Conservation (phyloP, 2,329 filamentous ascomycete species). For the Boeremia exigua region DNA sequence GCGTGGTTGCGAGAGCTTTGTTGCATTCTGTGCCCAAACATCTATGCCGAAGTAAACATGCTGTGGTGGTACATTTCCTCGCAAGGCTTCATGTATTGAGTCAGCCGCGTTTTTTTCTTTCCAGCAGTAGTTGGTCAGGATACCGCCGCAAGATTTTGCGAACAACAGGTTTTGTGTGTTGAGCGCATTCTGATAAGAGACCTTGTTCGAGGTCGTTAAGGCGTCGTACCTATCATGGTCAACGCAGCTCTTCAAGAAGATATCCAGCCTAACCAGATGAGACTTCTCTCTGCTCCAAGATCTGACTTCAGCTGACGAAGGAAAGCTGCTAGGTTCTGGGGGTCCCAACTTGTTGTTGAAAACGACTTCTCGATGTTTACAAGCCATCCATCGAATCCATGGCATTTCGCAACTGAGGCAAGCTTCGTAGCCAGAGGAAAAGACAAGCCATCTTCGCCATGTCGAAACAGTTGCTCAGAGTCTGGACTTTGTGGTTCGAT, state of each 20-base stretch:
- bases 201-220: constrained; percentile 50
- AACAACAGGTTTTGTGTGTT: constrained; percentile 49
- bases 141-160: constrained; percentile 44
- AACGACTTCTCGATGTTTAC: constrained; percentile 56
- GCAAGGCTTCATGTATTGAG: constrained; percentile 33
- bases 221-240: constrained; percentile 52
- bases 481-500: constrained; percentile 50
- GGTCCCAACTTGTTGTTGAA: constrained; percentile 40
- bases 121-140: constrained; percentile 58
- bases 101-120: constrained; percentile 33
- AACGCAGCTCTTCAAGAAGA: not conserved
- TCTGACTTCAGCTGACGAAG: constrained; percentile 45
- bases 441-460: constrained; percentile 15
- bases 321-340: constrained; percentile 43
- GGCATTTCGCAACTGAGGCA: constrained; percentile 47
- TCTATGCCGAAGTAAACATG: constrained; percentile 54
- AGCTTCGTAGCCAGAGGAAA: constrained; percentile 50
- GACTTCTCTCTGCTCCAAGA: constrained; percentile 34
- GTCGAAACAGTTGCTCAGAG: constrained; percentile 39
- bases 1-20: constrained; percentile 35
- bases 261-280: constrained; percentile 49
- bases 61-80: constrained; percentile 28
- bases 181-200: constrained; percentile 55
- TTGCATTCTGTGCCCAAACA: constrained; percentile 54
- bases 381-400: constrained; percentile 57